Evolutionary conservation across 805 yeast species (phyloP).

Genomic region (Zygoascus bituminiphila): DNA sequence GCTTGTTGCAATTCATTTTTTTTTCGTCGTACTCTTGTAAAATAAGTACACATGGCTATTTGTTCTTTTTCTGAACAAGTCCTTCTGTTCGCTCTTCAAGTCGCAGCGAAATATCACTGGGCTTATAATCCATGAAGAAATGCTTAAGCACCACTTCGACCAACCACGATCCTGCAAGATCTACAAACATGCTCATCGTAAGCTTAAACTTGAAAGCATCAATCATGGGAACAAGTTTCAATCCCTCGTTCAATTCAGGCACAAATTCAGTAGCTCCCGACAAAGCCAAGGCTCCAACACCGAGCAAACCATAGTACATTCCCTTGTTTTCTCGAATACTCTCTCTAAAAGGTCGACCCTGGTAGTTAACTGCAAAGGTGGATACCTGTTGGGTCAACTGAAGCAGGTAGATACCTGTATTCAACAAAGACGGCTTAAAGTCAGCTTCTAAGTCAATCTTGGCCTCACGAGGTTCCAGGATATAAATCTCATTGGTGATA

Average conservation of each 20-base stretch:
- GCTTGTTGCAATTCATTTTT: no score
- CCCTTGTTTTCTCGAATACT: slow-evolving; percentile 85
- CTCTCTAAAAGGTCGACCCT: slow-evolving; percentile 94
- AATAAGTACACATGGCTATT: no score
- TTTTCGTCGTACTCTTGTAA: no score
- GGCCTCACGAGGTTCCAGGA: slow-evolving; percentile 87
- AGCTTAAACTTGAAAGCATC: slow-evolving; percentile 65
- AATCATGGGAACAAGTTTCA: slow-evolving; percentile 86
- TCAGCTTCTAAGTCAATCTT: slow-evolving; percentile 82
- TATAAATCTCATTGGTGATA: slow-evolving; percentile 74
- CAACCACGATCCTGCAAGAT: slow-evolving; percentile 66
- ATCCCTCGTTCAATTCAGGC: slow-evolving; percentile 88
- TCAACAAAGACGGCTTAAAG: slow-evolving; percentile 81
- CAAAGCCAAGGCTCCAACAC: slow-evolving; percentile 81
- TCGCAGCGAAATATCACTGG: slow-evolving; percentile 75
- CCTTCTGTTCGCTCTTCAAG: slow-evolving; percentile 25
- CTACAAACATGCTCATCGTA: slow-evolving; percentile 63
- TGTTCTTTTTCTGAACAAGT: slow-evolving; percentile 17
- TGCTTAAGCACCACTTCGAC: slow-evolving; percentile 72
- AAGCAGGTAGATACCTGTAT: slow-evolving; percentile 90
- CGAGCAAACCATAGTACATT: slow-evolving; percentile 91
- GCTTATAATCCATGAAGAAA: slow-evolving; percentile 81
- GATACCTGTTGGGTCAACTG: slow-evolving; percentile 96
- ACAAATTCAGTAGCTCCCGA: slow-evolving; percentile 90
- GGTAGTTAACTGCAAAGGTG: slow-evolving; percentile 95